Evolutionary conservation across 495 filamentous ascomycete species (phyloP).

Genomic region (Chaetomium cochliodes): DNA sequence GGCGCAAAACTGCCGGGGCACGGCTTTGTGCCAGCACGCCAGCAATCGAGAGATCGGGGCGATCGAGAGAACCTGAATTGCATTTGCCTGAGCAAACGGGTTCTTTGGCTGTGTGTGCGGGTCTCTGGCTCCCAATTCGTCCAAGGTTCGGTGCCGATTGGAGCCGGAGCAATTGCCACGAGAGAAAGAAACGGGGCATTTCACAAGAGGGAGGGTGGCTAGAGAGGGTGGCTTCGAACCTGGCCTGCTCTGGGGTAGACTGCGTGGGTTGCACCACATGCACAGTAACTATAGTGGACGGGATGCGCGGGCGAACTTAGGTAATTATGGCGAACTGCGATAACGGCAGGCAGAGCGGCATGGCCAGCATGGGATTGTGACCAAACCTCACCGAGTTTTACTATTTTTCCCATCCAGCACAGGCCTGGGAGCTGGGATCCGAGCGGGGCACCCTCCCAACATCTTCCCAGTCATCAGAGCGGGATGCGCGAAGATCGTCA

Average conservation of each 20-base stretch:
- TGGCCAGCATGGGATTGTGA: background rate
- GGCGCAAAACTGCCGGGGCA: background rate
- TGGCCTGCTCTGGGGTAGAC: no score
- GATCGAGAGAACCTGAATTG: background rate
- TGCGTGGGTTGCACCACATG: background rate
- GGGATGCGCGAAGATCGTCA: background rate
- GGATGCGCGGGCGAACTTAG: background rate
- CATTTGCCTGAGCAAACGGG: background rate
- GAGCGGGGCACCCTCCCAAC: background rate
- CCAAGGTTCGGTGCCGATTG: slow-evolving; percentile 1
- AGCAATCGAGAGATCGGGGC: background rate
- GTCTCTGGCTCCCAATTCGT: slow-evolving; percentile 1
- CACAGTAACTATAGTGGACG: background rate
- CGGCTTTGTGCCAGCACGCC: background rate
- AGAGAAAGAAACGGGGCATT: slow-evolving; percentile 6
- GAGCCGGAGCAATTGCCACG: background rate
- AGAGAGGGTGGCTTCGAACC: background rate
- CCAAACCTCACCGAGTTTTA: background rate
- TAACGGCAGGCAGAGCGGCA: background rate
- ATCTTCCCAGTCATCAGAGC: no score
- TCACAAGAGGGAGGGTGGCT: background rate
- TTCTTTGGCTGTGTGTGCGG: slow-evolving; percentile 7
- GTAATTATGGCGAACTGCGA: background rate
- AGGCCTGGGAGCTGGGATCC: background rate
- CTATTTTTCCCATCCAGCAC: background rate